Base-by-base conservation (phyloP, 768 basidiomycete genomes). In the Russula virescens region DNA sequence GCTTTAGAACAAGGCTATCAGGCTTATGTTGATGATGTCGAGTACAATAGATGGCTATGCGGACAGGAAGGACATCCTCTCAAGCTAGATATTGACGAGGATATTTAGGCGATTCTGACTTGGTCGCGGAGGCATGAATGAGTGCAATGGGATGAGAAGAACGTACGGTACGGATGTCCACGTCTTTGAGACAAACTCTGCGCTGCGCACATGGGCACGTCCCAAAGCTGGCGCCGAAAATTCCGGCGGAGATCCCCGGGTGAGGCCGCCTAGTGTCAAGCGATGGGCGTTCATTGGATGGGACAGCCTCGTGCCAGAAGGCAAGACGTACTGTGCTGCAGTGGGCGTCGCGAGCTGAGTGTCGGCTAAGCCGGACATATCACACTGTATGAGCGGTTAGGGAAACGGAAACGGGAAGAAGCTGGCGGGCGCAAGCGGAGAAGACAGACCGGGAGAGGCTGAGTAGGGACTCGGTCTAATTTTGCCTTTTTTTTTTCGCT, bases 1-100 rank as follows among this genome's bases (percentile, higher is more conserved):
- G 56, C 16, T 31, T 31, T 28, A 43, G 61, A 63, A 58, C 45
- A 63, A 63, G 28, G 49, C 7, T 51, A 52, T 52, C 38, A 51
- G 31, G 21, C 2, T 35, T 1, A 19, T 10, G 35, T 25, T 34
- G 26, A 42, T 18, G 14, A 58, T 28, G 51, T 48, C 35, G 18
- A 63, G 16, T 63, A 58, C 51, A 63, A 63, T 26, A 38, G 19
- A 11, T 23, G 10, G 8, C 11, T 26, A 19, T 26, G 7, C 10
- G 28, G 18, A n/a, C 55, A 9, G 5, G 19, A 1, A 26, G 35
- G 6, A 1, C 14, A 9, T 46, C 38, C 38, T 19, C 35, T 21
- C 40, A n/a, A 19, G 23, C 16, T 16, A 43, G 4, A 19, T 55
- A 25, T 26, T 18, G 13, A n/a, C n/a, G 58, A 51, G 43, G 42